Base-by-base conservation (phyloP, 257 asterid genomes). In the Parsonsia alboflavescens region DNA sequence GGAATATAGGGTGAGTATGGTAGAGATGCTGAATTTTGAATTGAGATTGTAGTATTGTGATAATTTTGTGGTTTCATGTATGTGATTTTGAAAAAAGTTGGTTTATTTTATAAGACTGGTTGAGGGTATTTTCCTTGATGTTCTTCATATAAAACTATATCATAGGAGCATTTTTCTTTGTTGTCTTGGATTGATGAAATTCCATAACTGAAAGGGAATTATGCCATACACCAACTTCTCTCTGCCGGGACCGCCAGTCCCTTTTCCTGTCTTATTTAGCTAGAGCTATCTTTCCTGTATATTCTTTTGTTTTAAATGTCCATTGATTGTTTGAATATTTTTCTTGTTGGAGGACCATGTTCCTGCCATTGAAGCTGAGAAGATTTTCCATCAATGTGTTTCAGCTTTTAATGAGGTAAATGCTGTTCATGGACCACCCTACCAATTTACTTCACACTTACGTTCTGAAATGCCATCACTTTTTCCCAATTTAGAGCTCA, bases 381-480 rank as follows among this genome's bases (percentile, higher is more conserved):
- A 82, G 75, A 84, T 87, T 73, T 80, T 88, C 78, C 82, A 67
- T 68, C 88, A 83, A 78, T 93, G 98, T 85, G 76, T 89, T 75
- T 87, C 96, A 77, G 86, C 89, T 67, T 89, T 78, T 73, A 88
- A 82, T 78, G 91, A 85, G 96, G 98, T 93, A 86, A 46, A 45
- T 21, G 10, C n/a, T 69, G 44, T 46, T 69, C 22, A 24, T 24
- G 22, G 73, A 26, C 22, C 39, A 39, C n/a, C 44, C 7, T 36
- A 33, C 22, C 30, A 61, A 12, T 61, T 59, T 2, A 4, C 46
- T 62, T 30, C 16, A 16, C 24, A 62, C 49, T 16, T 19, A 36
- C 7, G 26, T 0, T 64, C 49, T 36, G 28, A 19, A 39, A 64
- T 64, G 17, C 13, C 15, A 17, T 36, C 28, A 17, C 26, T 36